A percentile compares a stretch with the other conserved stretches of the same genome.
Conservation (phyloP, 805 yeast genomes). For the Starmerella floris region DNA sequence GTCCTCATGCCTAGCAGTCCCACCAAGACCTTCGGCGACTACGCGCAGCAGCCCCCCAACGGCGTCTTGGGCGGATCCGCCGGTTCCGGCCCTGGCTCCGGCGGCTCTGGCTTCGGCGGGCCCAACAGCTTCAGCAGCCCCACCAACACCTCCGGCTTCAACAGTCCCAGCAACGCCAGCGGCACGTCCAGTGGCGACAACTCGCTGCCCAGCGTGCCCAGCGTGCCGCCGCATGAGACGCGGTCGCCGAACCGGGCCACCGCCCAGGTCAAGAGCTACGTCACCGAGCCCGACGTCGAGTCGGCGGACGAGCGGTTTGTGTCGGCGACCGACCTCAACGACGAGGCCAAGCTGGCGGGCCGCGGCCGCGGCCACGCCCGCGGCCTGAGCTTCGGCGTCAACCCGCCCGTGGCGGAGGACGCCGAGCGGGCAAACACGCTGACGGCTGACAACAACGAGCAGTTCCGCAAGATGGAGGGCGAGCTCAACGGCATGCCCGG, state of each 20-base stretch:
- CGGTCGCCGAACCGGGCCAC: constrained; percentile 8
- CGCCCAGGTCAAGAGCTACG: constrained; percentile 10
- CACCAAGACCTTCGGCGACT: neutral
- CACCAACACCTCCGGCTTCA: neutral
- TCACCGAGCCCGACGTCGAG: constrained; percentile 11
- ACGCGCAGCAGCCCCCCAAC: neutral
- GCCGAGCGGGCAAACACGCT: neutral
- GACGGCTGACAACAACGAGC: neutral
- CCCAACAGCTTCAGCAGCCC: too few species aligned
- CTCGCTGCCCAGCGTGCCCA: neutral
- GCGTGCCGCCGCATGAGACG: neutral
- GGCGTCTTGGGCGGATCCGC: neutral
- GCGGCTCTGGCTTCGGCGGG: too few species aligned
- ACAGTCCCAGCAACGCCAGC: neutral
- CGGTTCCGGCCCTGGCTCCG: neutral
- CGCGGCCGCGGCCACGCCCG: constrained; percentile 7
- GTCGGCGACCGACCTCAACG: constrained; percentile 13
- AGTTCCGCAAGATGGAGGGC: constrained; percentile 7
- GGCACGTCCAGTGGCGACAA: neutral
- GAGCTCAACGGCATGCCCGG: constrained; percentile 16
- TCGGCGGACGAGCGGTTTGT: constrained; percentile 13
- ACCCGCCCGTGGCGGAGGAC: neutral
- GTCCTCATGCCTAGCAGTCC: constrained; percentile 16
- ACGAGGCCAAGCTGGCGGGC: neutral
- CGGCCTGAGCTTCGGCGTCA: constrained; percentile 5